Conservation (phyloP, 371 early-diverging fungal genomes). For the Fennellomyces sp. region DNA sequence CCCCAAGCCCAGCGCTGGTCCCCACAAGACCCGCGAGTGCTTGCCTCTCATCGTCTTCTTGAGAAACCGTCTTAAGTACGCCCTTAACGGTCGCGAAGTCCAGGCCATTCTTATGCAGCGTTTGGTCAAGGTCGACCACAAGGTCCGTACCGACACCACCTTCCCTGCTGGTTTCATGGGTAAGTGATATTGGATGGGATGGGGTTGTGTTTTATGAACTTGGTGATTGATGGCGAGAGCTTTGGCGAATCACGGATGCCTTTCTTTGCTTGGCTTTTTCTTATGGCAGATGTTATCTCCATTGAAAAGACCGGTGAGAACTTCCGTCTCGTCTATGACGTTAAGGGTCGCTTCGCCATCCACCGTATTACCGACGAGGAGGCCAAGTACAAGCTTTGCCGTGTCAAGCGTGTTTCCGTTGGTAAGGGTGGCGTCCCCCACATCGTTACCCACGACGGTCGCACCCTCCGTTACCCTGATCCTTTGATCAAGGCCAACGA, state of each 20-base stretch:
- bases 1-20: slow-evolving; percentile 98
- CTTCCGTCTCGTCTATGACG: slow-evolving; percentile 99
- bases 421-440: slow-evolving; percentile 96
- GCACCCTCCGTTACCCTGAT: slow-evolving; percentile 99
- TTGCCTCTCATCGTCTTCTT: slow-evolving; percentile 98
- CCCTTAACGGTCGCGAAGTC: slow-evolving; percentile 98
- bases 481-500: slow-evolving; percentile 99
- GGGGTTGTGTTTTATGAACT: not conserved
- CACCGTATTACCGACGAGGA: slow-evolving; percentile 99
- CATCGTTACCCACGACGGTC: slow-evolving; percentile 99
- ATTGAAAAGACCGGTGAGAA: slow-evolving; percentile 99
- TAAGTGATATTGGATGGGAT: slow-evolving; percentile 25
- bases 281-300: slow-evolving; percentile 91
- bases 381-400: slow-evolving; percentile 99
- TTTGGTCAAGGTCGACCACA: slow-evolving; percentile 98
- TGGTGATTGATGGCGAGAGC: slow-evolving; percentile 43
- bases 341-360: slow-evolving; percentile 99
- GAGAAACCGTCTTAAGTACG: slow-evolving; percentile 99
- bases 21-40: slow-evolving; percentile 99
- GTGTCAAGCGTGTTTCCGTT: slow-evolving; percentile 95
- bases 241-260: slow-evolving; percentile 56
- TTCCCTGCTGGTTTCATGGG: slow-evolving; percentile 99
- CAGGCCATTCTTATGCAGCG: slow-evolving; percentile 97
- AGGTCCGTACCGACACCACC: slow-evolving; percentile 98
- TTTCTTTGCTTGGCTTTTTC: slow-evolving; percentile 25